Conservation (phyloP, 441 rosid species). For the Hypseocharis bilobata region DNA sequence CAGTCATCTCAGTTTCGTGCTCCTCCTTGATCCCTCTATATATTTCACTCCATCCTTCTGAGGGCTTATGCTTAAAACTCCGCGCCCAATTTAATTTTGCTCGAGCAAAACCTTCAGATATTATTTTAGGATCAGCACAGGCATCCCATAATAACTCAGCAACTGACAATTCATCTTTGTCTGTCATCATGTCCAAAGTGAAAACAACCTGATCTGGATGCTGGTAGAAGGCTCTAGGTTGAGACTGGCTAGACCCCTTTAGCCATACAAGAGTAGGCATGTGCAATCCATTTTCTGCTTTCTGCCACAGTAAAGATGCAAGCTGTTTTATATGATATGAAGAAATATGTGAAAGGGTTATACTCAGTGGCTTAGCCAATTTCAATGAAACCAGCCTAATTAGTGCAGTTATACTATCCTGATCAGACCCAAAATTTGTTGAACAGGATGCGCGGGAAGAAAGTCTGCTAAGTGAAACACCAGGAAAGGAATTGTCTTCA, state of each 20-base stretch:
- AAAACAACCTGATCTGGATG: constrained; percentile 25
- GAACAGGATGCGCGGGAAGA: constrained; percentile 28
- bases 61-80: constrained; percentile 34
- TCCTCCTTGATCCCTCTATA: constrained; percentile 34
- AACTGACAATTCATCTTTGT: constrained; percentile 34
- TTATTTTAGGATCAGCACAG: constrained; percentile 57
- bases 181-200: constrained; percentile 28
- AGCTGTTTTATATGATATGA: constrained; percentile 59
- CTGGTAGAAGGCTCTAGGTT: constrained; percentile 31
- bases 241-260: constrained; percentile 40
- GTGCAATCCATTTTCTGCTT: constrained; percentile 45
- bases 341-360: constrained; percentile 48
- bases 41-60: constrained; percentile 49
- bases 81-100: constrained; percentile 46
- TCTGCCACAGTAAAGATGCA: constrained; percentile 41
- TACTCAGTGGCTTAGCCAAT: constrained; percentile 41
- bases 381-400: constrained; percentile 30
- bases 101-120: constrained; percentile 48
- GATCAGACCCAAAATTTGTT: constrained; percentile 30
- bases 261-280: constrained; percentile 55
- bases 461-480: constrained; percentile 26
- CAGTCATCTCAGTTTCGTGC: constrained; percentile 28
- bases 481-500: constrained; percentile 35
- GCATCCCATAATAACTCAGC: constrained; percentile 49
- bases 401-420: constrained; percentile 32